Evolutionary conservation across 768 basidiomycete species (phyloP).

Genomic region (Rickenella mellea): DNA sequence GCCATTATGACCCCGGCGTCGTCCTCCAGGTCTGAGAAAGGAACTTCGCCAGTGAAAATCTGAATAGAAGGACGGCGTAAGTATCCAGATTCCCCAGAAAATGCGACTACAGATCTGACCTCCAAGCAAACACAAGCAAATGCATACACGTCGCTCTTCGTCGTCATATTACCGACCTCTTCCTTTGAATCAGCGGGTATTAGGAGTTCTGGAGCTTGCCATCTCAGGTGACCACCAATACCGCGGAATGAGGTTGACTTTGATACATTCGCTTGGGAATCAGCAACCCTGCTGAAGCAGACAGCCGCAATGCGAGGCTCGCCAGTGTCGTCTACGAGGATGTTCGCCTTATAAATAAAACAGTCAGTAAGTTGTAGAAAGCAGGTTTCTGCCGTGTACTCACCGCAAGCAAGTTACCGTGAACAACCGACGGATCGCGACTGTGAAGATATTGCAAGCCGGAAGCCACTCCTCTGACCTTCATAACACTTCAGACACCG

Average conservation of each 20-base stretch:
- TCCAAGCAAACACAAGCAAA: background rate
- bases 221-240: background rate
- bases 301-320: background rate
- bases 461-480: background rate
- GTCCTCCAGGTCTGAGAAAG: background rate
- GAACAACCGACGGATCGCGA: constrained; percentile 1
- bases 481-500: too few species aligned
- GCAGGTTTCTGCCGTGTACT: background rate
- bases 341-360: background rate
- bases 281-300: background rate
- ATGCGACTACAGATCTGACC: background rate
- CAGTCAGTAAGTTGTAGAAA: background rate
- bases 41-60: background rate
- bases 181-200: too few species aligned
- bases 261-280: background rate
- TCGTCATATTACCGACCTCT: background rate
- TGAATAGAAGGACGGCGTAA: too few species aligned
- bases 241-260: too few species aligned
- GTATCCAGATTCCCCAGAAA: too few species aligned
- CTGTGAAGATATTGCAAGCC: constrained; percentile 2
- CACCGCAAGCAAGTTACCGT: constrained; percentile 3
- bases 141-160: constrained; percentile 1
- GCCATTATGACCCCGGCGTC: background rate
- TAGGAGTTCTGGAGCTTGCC: background rate
- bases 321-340: background rate